Evolutionary conservation across 164 flowering plant genomes (phyloP).

Genomic region (Magnolia officinalis): DNA sequence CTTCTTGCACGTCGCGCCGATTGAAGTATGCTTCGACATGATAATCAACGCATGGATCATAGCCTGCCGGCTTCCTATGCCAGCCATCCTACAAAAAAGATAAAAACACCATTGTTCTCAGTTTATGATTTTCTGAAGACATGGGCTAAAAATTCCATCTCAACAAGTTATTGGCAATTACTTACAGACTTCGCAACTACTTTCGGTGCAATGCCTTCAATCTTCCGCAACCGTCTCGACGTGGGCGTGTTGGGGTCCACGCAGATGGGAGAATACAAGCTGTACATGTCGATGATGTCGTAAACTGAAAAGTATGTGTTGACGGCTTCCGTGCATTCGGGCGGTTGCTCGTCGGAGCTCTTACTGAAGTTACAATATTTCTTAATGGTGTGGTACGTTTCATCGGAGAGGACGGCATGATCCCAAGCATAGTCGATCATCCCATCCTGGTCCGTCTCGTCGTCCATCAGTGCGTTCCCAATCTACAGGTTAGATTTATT

Average conservation of each 20-base stretch:
- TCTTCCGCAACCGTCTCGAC: slow-evolving; percentile 27
- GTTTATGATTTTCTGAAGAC: neutral
- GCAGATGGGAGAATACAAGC: slow-evolving; percentile 64
- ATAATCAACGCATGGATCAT: slow-evolving; percentile 24
- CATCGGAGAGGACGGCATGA: slow-evolving; percentile 75
- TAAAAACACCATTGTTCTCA: neutral
- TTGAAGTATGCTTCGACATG: slow-evolving; percentile 56
- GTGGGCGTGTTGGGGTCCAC: slow-evolving; percentile 16
- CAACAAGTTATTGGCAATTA: slow-evolving; percentile 24
- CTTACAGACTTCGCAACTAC: slow-evolving; percentile 40
- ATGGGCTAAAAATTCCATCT: neutral
- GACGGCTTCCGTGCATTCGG: slow-evolving; percentile 32
- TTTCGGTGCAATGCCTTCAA: slow-evolving; percentile 49
- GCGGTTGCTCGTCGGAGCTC: neutral
- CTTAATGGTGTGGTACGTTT: neutral
- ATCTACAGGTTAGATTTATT: slow-evolving; percentile 32
- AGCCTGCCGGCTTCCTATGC: slow-evolving; percentile 11
- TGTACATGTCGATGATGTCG: slow-evolving; percentile 69
- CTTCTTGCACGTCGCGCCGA: slow-evolving; percentile 72
- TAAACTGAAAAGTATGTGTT: slow-evolving; percentile 44
- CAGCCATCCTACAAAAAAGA: neutral
- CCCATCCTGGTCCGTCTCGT: slow-evolving; percentile 62
- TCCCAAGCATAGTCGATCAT: slow-evolving; percentile 82
- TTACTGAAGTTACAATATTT: slow-evolving; percentile 10
- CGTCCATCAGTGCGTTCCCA: slow-evolving; percentile 72